These are phyloP conservation scores for Flaveria brownii DNA, from an alignment of 129 eudicot genomes.

Conservation along the genomic window DNA sequence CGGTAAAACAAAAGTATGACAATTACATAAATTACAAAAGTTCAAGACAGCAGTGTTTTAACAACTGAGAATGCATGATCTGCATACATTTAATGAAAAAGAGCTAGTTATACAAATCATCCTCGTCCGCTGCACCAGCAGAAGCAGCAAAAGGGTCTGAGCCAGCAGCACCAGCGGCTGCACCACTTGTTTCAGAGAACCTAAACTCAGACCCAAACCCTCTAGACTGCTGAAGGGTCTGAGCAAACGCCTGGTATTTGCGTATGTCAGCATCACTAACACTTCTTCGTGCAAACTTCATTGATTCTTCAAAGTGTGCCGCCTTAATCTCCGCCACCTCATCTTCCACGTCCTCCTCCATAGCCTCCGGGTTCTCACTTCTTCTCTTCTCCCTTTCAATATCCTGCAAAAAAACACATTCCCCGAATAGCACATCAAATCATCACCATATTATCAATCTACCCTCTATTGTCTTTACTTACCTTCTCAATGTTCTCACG, in stretches of 20 bases:
- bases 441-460: not conserved
- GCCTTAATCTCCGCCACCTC: constrained; percentile 76
- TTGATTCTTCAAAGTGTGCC: constrained; percentile 82
- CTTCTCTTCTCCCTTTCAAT: constrained; percentile 66
- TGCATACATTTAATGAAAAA: constrained; percentile 1
- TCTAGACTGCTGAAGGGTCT: constrained; percentile 72
- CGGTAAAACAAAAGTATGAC: not conserved
- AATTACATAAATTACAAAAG: constrained; percentile 19
- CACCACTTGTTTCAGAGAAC: constrained; percentile 47
- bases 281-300: constrained; percentile 97
- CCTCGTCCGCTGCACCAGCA: constrained; percentile 84
- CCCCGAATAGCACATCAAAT: not conserved
- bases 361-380: constrained; percentile 71
- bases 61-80: not conserved
- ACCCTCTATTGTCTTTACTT: constrained; percentile 6
- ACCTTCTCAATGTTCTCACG: constrained; percentile 68
- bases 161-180: constrained; percentile 33
- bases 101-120: constrained; percentile 70
- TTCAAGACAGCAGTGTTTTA: not conserved
- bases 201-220: constrained; percentile 73
- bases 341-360: constrained; percentile 76
- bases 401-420: constrained; percentile 43
- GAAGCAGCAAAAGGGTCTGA: constrained; percentile 75
- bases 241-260: constrained; percentile 81
- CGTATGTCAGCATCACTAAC: constrained; percentile 96